phyloP scores from a whole-genome alignment of 192 early-diverging fungal species.

The Podila minutissima region DNA sequence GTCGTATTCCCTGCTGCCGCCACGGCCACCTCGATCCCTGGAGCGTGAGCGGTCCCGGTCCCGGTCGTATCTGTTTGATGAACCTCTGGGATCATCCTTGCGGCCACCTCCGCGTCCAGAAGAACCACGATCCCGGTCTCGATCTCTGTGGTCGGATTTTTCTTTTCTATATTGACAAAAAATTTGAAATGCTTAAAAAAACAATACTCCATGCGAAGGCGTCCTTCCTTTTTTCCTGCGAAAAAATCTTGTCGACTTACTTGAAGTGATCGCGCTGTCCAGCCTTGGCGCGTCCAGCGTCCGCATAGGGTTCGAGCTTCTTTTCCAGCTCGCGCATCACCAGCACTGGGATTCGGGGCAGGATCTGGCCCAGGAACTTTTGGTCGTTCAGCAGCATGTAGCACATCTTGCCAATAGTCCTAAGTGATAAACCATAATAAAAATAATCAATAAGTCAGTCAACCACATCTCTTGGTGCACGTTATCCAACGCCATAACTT shows the following conservation, averaged over 20 bases:
- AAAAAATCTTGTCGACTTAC: neutral
- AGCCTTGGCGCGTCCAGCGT: slow-evolving; percentile 26
- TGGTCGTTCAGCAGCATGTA: slow-evolving; percentile 73
- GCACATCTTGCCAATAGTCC: slow-evolving; percentile 79
- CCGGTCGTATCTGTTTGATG: slow-evolving; percentile 14
- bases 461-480: no score
- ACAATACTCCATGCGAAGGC: no score
- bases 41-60: slow-evolving; percentile 12
- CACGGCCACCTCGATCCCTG: slow-evolving; percentile 11
- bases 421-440: slow-evolving; percentile 15
- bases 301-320: slow-evolving; percentile 66
- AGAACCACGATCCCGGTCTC: slow-evolving; percentile 21
- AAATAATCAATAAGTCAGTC: neutral
- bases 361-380: slow-evolving; percentile 82
- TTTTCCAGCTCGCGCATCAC: slow-evolving; percentile 78
- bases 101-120: slow-evolving; percentile 22
- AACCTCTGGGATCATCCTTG: slow-evolving; percentile 12
- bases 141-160: slow-evolving; percentile 23
- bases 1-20: slow-evolving; percentile 24
- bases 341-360: slow-evolving; percentile 85
- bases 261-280: slow-evolving; percentile 47
- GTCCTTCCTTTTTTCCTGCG: no score
- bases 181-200: no score
- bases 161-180: slow-evolving; percentile 13
- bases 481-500: no score